Base-by-base conservation (phyloP, 2,329 filamentous ascomycete genomes). In the Fusarium subglutinans region DNA sequence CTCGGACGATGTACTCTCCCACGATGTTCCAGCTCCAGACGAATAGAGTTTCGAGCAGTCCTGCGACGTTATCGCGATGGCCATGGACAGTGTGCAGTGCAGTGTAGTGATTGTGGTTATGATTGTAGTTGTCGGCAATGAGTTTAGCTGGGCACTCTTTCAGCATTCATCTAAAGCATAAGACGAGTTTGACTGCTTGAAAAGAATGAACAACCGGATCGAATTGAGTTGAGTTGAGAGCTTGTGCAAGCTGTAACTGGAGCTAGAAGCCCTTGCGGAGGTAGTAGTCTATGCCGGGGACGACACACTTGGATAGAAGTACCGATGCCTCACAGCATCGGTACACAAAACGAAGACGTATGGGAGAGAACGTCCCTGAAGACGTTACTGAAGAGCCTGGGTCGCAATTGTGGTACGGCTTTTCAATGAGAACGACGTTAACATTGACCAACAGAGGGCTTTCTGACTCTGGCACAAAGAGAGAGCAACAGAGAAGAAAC, bases 271-370 rank as follows among this genome's bases (percentile, higher is more conserved):
- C 35, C 53, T 50, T 26, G 48, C 41, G 35, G 26, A 53, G 33
- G 58, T 65, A 33, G 62, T 45, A 48, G 26, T 48, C 20, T 48
- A 45, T 45, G 55, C 58, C 66, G 65, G 59, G 54, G 63, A 53
- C 63, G 67, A 63, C 48, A 64, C 58, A 60, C 51, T 62, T 71
- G 48, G 57, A 63, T 64, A 66, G 60, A 70, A 60, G 66, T 48
- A 58, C 48, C 41, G 37, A 63, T 76, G 45, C 71, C 69, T 69
- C 48, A 51, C 55, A 37, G 62, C 58, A 58, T 59, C 43, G 40
- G 50, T 37, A 74, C 72, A 64, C 71, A 66, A 76, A 56, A 72
- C 68, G 70, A 40, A 50, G 66, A 58, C 30, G 62, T 64, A 53
- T 61, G 58, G 53, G 56, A 47, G 54, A 53, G 47, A 30, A 45